Base-by-base conservation (phyloP, 345 rosid species). In the Boechera divaricarpa region DNA sequence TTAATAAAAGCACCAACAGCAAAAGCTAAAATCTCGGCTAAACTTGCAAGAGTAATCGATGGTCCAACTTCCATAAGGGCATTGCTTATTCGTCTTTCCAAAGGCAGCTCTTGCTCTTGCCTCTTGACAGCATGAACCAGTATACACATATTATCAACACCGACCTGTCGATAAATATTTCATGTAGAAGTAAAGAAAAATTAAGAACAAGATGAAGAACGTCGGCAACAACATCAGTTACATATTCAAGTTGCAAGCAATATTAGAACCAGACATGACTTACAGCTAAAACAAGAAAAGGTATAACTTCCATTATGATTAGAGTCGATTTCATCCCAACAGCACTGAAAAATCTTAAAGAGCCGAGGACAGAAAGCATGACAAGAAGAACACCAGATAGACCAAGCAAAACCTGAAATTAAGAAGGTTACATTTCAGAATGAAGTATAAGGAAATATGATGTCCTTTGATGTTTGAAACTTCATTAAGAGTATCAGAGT, bases 41-140 rank as follows among this genome's bases (percentile, higher is more conserved):
- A 81, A 85, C 98, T 94, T 75, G 98, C 98, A 77, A 94, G 98
- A 53, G 98, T 94, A 65, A 94, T 94, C 28, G 98, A 94, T 77
- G 98, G 98, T 58, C 98, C 98, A 82, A 92, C 98, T 83, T 92
- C 98, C 74, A 92, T 94, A 36, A 94, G 98, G 48, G 98, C 98
- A 76, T 92, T 87, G 90, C 98, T 92, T 77, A 92, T 83, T 74
- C 92, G 82, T 74, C 83, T 88, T 72, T 94, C 98, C 72, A 94
- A 71, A 24, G 90, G 88, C 79, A 90, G 74, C 77, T 94, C 97
- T 59, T 87, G 56, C 31, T 91, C 89, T 84, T 94, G 97, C 73
- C 98, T 77, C 84, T 94, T 94, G 39, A 92, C 98, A 84, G 98
- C 93, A 79, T 94, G 92, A 70, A 92, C 95, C 86, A 94, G 74